Base-by-base conservation (phyloP, 2,329 filamentous ascomycete genomes). In the Penicillium sp. region DNA sequence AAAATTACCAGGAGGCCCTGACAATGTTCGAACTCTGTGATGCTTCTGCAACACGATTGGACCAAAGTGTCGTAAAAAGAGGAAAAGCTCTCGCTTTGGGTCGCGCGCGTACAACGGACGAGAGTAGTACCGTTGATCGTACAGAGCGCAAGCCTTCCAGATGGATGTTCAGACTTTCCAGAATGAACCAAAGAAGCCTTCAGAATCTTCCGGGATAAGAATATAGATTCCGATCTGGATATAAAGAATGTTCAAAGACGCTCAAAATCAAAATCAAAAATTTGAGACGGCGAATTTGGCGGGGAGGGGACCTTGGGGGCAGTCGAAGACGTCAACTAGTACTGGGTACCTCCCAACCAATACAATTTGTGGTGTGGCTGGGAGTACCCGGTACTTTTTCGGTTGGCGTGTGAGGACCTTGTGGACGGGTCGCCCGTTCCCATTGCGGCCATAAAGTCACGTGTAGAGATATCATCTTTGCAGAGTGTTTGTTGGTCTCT, bases 281-380 rank as follows among this genome's bases (percentile, higher is more conserved):
- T 50, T 63, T 40, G 38, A 40, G 38, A 40, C 41, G 9, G 36
- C 11, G 14, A 21, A 3, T 21, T 13, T 24, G 7, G 29, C 31
- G 39, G 49, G 54, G 41, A 57, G 68, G 52, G 66, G 67, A 70
- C 68, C 68, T 71, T 71, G 68, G 63, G 62, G 58, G 61, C 38
- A 57, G 42, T 38, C 38, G 48, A 59, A 59, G 58, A 67, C 61
- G 59, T 66, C 58, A 66, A 62, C n/a, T 50, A 27, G 62, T 65
- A 65, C 24, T 9, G 0, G 55, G 47, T 65, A 65, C 62, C 34
- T 61, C 0, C 2, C 0, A 1, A 13, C 8, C 3, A 13, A 32
- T 29, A 41, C 10, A 32, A 7, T 14, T 11, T 14, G 9, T 7
- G 5, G 43, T 40, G 48, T 32, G 8, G 2, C 9, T 1, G 3